Percentiles rank a stretch among this genome's conserved stretches.
phyloP scores from a whole-genome alignment of 2,329 filamentous ascomycete species.

The Fusarium setosum region DNA sequence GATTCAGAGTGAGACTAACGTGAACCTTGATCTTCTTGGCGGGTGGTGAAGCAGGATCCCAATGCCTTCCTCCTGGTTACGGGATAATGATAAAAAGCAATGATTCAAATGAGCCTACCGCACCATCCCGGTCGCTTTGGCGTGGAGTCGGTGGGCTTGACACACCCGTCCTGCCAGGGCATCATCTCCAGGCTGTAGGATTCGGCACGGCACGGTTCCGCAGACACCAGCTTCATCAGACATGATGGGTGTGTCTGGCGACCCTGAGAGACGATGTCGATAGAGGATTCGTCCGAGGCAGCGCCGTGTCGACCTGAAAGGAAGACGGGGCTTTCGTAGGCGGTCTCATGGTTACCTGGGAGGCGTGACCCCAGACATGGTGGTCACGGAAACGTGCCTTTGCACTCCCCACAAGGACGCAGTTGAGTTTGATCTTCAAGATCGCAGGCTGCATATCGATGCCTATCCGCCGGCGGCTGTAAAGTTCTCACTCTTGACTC shows the following conservation, averaged over 20 bases:
- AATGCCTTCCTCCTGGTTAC: conserved; percentile 19
- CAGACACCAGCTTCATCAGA: conserved; percentile 18
- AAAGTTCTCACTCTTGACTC: not conserved
- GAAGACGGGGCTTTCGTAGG: conserved; percentile 2
- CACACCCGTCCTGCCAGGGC: conserved; percentile 9
- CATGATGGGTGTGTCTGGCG: conserved; percentile 6
- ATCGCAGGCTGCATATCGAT: conserved; percentile 16
- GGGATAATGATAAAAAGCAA: conserved; percentile 30
- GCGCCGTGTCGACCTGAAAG: conserved; percentile 8
- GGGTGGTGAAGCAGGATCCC: conserved; percentile 15
- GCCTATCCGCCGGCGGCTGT: not conserved
- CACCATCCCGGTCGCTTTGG: conserved; percentile 15
- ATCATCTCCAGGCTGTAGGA: conserved; percentile 26
- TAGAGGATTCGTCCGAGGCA: conserved; percentile 33
- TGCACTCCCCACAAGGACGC: conserved; percentile 15
- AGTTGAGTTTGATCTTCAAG: conserved; percentile 19
- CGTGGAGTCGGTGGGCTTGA: conserved; percentile 28
- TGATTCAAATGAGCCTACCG: conserved; percentile 22
- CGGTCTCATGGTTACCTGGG: conserved; percentile 17
- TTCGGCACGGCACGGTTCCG: conserved; percentile 26
- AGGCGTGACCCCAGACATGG: conserved; percentile 14
- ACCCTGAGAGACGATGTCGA: too few species aligned
- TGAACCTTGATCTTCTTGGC: conserved; percentile 21
- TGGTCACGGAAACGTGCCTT: conserved; percentile 8
- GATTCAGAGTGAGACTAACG: conserved; percentile 25